These are phyloP conservation scores for Pythium chondricola DNA, from an alignment of 352 stramenopile genomes.

Conservation along the genomic window DNA sequence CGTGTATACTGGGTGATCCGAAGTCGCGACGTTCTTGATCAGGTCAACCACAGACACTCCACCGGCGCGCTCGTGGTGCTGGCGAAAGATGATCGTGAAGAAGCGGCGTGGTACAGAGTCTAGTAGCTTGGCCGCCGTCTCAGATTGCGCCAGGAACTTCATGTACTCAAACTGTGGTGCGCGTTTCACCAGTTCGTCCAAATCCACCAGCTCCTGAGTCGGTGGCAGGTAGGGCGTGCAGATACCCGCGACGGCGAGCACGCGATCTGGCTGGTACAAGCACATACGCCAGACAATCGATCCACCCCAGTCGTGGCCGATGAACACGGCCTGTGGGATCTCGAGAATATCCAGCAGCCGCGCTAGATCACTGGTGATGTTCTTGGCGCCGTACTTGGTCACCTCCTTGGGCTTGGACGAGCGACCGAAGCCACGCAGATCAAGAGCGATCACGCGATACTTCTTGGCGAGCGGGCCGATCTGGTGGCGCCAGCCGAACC, in stretches of 20 bases:
- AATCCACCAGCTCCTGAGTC: constrained; percentile 22
- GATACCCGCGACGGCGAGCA: constrained; percentile 44
- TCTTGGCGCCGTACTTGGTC: constrained; percentile 41
- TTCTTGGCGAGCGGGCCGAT: constrained; percentile 37
- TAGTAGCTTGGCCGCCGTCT: constrained; percentile 29
- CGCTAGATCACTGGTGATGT: constrained; percentile 33
- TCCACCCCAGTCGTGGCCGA: constrained; percentile 72
- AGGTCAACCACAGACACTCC: too few species aligned
- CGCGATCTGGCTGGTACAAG: constrained; percentile 53
- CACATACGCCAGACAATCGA: constrained; percentile 63
- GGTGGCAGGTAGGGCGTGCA: constrained; percentile 64
- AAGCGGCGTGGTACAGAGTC: constrained; percentile 37
- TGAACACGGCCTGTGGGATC: constrained; percentile 26
- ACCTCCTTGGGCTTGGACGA: constrained; percentile 34
- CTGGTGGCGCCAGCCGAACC: constrained; percentile 59
- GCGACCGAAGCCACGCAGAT: constrained; percentile 44
- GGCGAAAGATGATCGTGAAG: constrained; percentile 45
- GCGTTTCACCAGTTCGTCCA: constrained; percentile 38
- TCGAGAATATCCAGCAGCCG: constrained; percentile 24
- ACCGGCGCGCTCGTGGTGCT: constrained; percentile 29
- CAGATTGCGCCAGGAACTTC: constrained; percentile 39
- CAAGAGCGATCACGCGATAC: constrained; percentile 51
- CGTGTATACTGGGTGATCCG: constrained; percentile 27
- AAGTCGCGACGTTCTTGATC: constrained; percentile 14
- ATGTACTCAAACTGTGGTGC: constrained; percentile 63